Evolutionary conservation across 129 eudicot genomes (phyloP).

Genomic region (Lactuca sativa): DNA sequence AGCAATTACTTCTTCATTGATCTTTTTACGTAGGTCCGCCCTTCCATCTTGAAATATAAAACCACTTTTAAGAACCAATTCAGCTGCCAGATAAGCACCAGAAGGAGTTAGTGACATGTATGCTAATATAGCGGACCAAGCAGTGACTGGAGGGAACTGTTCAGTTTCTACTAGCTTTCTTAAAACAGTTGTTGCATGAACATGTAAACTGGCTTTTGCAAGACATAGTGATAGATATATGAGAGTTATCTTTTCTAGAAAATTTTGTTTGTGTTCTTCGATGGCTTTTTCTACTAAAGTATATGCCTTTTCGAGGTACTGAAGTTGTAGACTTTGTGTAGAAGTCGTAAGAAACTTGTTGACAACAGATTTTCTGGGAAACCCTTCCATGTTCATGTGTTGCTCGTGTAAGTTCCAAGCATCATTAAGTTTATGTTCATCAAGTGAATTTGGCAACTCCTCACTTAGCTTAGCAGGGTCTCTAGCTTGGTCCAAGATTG

Average conservation of each 20-base stretch:
- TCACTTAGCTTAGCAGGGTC: conserved; percentile 70
- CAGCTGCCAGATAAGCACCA: conserved; percentile 85
- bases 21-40: conserved; percentile 89
- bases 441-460: conserved; percentile 56
- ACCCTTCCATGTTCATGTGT: conserved; percentile 87
- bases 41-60: conserved; percentile 81
- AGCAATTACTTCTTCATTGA: conserved; percentile 55
- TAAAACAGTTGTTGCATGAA: conserved; percentile 73
- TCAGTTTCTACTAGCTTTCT: conserved; percentile 71
- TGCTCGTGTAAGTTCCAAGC: conserved; percentile 74
- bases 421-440: conserved; percentile 53
- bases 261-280: conserved; percentile 67
- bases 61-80: conserved; percentile 83
- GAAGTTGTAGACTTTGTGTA: conserved; percentile 53
- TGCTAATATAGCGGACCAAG: conserved; percentile 73
- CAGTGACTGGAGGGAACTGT: conserved; percentile 72
- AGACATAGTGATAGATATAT: conserved; percentile 68
- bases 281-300: conserved; percentile 63
- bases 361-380: conserved; percentile 70
- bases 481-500: conserved; percentile 76
- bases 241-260: conserved; percentile 62
- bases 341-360: conserved; percentile 50
- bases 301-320: conserved; percentile 72
- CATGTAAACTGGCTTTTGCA: conserved; percentile 53
- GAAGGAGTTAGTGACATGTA: conserved; percentile 63